These are phyloP conservation scores for Selaginella moellendorffii DNA, from an alignment of 75 land plant genomes.

Conservation along the genomic window DNA sequence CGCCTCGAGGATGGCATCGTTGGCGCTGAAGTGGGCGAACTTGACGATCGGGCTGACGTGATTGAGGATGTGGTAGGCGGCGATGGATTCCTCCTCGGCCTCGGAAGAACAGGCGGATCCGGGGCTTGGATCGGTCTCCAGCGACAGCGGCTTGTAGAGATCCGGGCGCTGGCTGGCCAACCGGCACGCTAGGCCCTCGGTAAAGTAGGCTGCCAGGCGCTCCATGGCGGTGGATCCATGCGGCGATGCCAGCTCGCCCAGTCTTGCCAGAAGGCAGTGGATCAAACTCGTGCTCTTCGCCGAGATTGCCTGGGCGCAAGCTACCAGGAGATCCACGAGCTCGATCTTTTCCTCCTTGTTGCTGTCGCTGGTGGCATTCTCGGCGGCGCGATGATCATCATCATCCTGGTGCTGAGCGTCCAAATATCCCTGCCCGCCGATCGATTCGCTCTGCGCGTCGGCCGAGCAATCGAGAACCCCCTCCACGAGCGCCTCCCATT, in stretches of 20 bases:
- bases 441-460: constrained; percentile 7
- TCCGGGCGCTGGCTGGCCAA: constrained; percentile 62
- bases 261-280: constrained; percentile 35
- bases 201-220: constrained; percentile 59
- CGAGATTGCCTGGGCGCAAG: constrained; percentile 59
- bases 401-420: too few relatives aligned
- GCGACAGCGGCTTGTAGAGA: constrained; percentile 33
- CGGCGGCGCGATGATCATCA: too few relatives aligned
- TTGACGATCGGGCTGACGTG: constrained; percentile 61
- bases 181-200: constrained; percentile 61
- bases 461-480: constrained; percentile 12
- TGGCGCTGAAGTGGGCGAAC: constrained; percentile 71
- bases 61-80: constrained; percentile 57
- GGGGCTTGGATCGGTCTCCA: constrained; percentile 14
- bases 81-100: constrained; percentile 32
- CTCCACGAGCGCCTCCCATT: neutral
- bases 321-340: constrained; percentile 47
- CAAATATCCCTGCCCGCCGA: constrained; percentile 11
- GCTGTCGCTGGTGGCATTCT: constrained; percentile 9
- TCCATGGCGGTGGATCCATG: constrained; percentile 35
- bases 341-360: constrained; percentile 26
- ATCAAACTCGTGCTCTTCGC: constrained; percentile 32
- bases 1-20: constrained; percentile 61
- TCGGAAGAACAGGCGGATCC: constrained; percentile 9
- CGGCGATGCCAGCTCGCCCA: constrained; percentile 77